Evolutionary conservation across 306 rosid species (phyloP).

Genomic region (Lathyrus sativus): DNA sequence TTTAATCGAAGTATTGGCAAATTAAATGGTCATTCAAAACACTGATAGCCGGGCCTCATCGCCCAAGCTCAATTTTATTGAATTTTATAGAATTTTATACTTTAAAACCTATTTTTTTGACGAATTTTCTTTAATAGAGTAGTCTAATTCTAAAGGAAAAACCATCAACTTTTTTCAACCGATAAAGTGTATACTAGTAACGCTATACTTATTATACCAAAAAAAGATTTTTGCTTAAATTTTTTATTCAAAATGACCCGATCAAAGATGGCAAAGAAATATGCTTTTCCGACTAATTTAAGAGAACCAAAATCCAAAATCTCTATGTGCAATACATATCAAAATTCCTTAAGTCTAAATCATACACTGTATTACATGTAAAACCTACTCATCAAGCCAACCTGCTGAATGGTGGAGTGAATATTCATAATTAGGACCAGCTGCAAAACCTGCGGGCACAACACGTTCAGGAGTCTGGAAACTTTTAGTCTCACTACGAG

Average conservation of each 20-base stretch:
- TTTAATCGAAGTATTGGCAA: too few relatives aligned
- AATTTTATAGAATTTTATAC: too few relatives aligned
- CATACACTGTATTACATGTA: not conserved
- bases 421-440: conserved; percentile 45
- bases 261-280: not conserved
- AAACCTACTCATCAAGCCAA: conserved; percentile 64
- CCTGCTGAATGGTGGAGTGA: conserved; percentile 57
- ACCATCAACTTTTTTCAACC: not conserved
- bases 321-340: not conserved
- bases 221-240: not conserved
- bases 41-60: too few relatives aligned
- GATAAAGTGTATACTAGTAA: not conserved
- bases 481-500: not conserved
- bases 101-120: too few relatives aligned
- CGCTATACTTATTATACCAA: not conserved
- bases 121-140: too few relatives aligned
- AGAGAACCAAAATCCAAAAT: not conserved
- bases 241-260: not conserved
- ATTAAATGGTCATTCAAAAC: too few relatives aligned
- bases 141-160: too few relatives aligned
- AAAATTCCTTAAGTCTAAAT: not conserved
- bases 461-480: conserved; percentile 21
- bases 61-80: too few relatives aligned
- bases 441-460: conserved; percentile 49
- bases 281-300: not conserved